phyloP scores from a whole-genome alignment of 805 yeast species.

The Candida orba region DNA sequence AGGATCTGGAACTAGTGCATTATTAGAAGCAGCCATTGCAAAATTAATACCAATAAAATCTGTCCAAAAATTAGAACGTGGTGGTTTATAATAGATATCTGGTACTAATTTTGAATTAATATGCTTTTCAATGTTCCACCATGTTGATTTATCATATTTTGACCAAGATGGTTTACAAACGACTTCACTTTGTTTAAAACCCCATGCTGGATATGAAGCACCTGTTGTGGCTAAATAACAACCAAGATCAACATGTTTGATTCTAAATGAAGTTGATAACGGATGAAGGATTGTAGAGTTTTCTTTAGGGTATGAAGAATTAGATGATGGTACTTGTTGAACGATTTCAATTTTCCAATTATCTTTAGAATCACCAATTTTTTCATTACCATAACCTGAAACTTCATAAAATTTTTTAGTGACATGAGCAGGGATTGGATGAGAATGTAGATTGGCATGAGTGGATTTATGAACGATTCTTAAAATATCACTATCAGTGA shows the following conservation, averaged over 20 bases:
- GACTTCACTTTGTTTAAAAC: slow-evolving; percentile 77
- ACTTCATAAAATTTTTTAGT: slow-evolving; percentile 69
- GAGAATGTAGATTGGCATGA: slow-evolving; percentile 64
- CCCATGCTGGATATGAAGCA: slow-evolving; percentile 68
- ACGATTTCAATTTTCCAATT: slow-evolving; percentile 87
- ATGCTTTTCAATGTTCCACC: slow-evolving; percentile 84
- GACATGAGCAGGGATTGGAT: slow-evolving; percentile 60
- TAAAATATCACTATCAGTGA: slow-evolving; percentile 53
- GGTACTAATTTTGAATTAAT: slow-evolving; percentile 49
- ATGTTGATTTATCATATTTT: slow-evolving; percentile 67
- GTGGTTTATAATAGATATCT: slow-evolving; percentile 43
- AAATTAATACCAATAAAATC: slow-evolving; percentile 69
- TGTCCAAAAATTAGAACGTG: slow-evolving; percentile 65
- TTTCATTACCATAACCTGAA: slow-evolving; percentile 73
- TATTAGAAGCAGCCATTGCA: slow-evolving; percentile 84
- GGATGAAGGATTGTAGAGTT: slow-evolving; percentile 61
- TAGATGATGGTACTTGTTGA: slow-evolving; percentile 38
- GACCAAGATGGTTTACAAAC: slow-evolving; percentile 53
- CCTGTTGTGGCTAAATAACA: slow-evolving; percentile 79
- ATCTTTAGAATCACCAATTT: slow-evolving; percentile 72
- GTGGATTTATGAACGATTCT: slow-evolving; percentile 59
- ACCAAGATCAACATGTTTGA: slow-evolving; percentile 53
- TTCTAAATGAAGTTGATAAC: slow-evolving; percentile 66
- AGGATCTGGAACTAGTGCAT: slow-evolving; percentile 68
- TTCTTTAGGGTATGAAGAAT: slow-evolving; percentile 32